Evolutionary conservation across 768 basidiomycete species (phyloP), one percentile per base, ranked within the genome.

Genomic region (Cystoderma amianthinum): DNA sequence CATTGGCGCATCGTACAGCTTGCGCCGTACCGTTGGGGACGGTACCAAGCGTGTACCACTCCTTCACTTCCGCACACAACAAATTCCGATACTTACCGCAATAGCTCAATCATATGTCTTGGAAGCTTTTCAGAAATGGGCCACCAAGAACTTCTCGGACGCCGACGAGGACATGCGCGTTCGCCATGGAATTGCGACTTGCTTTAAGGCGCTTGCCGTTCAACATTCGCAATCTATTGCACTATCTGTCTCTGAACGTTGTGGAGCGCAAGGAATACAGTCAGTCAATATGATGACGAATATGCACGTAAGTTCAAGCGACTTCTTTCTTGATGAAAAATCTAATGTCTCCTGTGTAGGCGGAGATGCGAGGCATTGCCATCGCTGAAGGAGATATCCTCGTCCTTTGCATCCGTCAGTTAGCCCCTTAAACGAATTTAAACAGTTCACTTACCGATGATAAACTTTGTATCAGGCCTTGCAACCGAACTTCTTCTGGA

Each of bases 301-400:
- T 4, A 20, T 57, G 28, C 52, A 63, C 44, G 70, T 67, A 42
- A 25, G 60, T 54, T 20, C 15, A 21, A n/a, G 39, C 30, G 32
- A 3, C 20, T n/a, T n/a, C n/a, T n/a, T 9, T 15, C 15, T 5
- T n/a, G 15, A 7, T 10, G 36, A 6, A 37, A 11, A 22, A 25
- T 10, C 17, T 21, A 10, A 30, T 24, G 17, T 11, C 11, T 20
- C 9, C 17, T 11, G 21, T 10, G 7, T 41, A 74, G 69, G 53
- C 48, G 34, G 60, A 63, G 9, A 51, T 66, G 39, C 62, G 68
- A 3, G 68, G 69, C 0, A 51, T 54, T 3, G 55, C 62, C 5
- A 69, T 71, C 25, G 69, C 71, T 3, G 71, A 74, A 52, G 71
- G 71, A 17, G 71, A 74, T 44, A 49, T 64, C 17, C 49, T 71